Evolutionary conservation across 495 filamentous ascomycete genomes (phyloP).

Genomic region (Aspergillus hancockii): DNA sequence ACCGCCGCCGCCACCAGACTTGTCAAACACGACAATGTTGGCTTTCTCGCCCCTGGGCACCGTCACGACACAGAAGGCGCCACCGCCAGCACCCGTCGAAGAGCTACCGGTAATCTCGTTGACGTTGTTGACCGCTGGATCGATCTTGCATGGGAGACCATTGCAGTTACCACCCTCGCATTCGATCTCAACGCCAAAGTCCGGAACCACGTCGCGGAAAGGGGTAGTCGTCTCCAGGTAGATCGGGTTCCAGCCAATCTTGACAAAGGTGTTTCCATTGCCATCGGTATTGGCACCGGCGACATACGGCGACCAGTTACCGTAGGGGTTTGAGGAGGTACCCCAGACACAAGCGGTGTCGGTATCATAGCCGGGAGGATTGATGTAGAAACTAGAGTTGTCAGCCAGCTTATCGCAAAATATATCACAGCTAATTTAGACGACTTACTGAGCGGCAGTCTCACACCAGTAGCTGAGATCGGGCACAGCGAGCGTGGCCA

Average conservation of each 20-base stretch:
- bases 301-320: slow-evolving; percentile 83
- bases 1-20: slow-evolving; percentile 23
- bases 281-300: slow-evolving; percentile 71
- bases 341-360: slow-evolving; percentile 74
- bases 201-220: slow-evolving; percentile 59
- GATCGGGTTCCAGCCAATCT: slow-evolving; percentile 81
- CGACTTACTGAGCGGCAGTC: slow-evolving; percentile 71
- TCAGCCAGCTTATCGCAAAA: slow-evolving; percentile 14
- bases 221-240: slow-evolving; percentile 60
- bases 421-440: not conserved
- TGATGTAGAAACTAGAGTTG: slow-evolving; percentile 70
- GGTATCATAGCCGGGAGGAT: slow-evolving; percentile 64
- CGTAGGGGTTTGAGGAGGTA: slow-evolving; percentile 59
- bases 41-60: slow-evolving; percentile 67
- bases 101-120: slow-evolving; percentile 58
- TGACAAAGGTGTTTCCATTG: slow-evolving; percentile 68
- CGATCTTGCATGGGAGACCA: slow-evolving; percentile 73
- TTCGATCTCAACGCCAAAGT: slow-evolving; percentile 70
- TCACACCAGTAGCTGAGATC: slow-evolving; percentile 68
- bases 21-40: slow-evolving; percentile 66
- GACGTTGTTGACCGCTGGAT: slow-evolving; percentile 61
- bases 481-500: slow-evolving; percentile 67
- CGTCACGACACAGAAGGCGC: slow-evolving; percentile 78
- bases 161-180: slow-evolving; percentile 69
- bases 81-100: slow-evolving; percentile 64